These are phyloP conservation scores for Erigeron canadensis DNA, from an alignment of 129 eudicot genomes.

Conservation along the genomic window DNA sequence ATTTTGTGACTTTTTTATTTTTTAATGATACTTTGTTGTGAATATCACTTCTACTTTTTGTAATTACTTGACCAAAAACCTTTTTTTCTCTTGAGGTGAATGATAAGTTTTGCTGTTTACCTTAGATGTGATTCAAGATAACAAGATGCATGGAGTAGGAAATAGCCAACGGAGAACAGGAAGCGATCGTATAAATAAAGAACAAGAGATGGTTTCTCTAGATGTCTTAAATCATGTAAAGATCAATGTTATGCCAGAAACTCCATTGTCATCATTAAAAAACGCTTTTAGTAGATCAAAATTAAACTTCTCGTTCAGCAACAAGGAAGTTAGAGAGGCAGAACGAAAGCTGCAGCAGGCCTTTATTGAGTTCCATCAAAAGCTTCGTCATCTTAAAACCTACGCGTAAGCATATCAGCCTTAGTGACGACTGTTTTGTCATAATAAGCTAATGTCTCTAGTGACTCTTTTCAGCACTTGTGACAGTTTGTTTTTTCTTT, in stretches of 20 bases:
- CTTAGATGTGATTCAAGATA: slow-evolving; percentile 18
- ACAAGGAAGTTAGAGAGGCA: slow-evolving; percentile 41
- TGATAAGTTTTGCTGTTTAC: neutral
- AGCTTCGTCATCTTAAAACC: slow-evolving; percentile 53
- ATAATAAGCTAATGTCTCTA: neutral
- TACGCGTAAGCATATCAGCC: slow-evolving; percentile 34
- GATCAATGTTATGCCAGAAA: slow-evolving; percentile 36
- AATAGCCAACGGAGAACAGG: slow-evolving; percentile 1
- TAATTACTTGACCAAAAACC: too few species aligned
- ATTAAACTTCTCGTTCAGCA: slow-evolving; percentile 31
- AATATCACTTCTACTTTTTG: too few species aligned
- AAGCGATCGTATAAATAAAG: slow-evolving; percentile 1
- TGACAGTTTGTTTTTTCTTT: neutral
- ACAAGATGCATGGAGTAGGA: slow-evolving; percentile 10
- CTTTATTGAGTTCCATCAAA: slow-evolving; percentile 45
- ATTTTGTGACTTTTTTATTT: too few species aligned
- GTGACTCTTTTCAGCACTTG: neutral
- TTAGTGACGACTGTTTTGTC: neutral
- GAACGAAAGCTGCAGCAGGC: slow-evolving; percentile 44
- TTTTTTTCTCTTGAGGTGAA: neutral
- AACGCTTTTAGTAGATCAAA: slow-evolving; percentile 35
- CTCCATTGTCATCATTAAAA: slow-evolving; percentile 41
- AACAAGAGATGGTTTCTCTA: slow-evolving; percentile 36
- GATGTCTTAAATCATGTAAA: slow-evolving; percentile 48
- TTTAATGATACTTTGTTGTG: too few species aligned